Evolutionary conservation across 129 eudicot species (phyloP).

Genomic region (Gnaphalium uliginosum): DNA sequence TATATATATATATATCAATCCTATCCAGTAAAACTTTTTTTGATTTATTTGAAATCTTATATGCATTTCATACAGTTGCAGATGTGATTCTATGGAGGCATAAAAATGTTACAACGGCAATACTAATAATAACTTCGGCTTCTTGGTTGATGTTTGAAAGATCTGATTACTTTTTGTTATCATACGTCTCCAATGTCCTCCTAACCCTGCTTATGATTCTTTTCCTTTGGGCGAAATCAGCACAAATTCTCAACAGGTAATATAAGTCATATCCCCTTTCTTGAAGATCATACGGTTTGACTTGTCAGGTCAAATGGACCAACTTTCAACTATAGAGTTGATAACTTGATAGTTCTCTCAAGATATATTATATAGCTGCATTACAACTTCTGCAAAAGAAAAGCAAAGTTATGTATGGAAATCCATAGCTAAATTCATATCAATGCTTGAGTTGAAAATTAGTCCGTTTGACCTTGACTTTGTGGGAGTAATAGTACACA

Average conservation of each 20-base stretch:
- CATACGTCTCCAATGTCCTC: slow-evolving; percentile 74
- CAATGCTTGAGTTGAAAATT: background rate
- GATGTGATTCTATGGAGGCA: slow-evolving; percentile 51
- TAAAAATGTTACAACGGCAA: slow-evolving; percentile 52
- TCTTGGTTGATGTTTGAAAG: slow-evolving; percentile 87
- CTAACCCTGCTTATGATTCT: slow-evolving; percentile 70
- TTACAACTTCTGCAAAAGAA: background rate
- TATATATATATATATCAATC: background rate
- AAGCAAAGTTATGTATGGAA: background rate
- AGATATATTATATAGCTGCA: background rate
- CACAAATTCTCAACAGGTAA: slow-evolving; percentile 82
- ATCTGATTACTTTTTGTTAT: slow-evolving; percentile 69
- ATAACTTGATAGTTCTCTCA: background rate
- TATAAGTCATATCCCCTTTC: background rate
- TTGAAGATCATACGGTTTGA: slow-evolving; percentile 21
- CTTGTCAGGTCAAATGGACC: slow-evolving; percentile 22
- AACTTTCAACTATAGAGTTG: background rate
- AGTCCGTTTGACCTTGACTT: slow-evolving; percentile 25
- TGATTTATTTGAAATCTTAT: slow-evolving; percentile 9
- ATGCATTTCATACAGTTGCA: slow-evolving; percentile 10
- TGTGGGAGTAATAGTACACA: background rate
- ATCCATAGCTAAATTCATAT: background rate
- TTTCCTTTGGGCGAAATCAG: slow-evolving; percentile 93
- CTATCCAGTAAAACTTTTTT: background rate
- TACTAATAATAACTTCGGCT: slow-evolving; percentile 47